Evolutionary conservation across 257 asterid species (phyloP), one percentile per base, ranked within the genome.

Genomic region (Rauvolfia tetraphylla): DNA sequence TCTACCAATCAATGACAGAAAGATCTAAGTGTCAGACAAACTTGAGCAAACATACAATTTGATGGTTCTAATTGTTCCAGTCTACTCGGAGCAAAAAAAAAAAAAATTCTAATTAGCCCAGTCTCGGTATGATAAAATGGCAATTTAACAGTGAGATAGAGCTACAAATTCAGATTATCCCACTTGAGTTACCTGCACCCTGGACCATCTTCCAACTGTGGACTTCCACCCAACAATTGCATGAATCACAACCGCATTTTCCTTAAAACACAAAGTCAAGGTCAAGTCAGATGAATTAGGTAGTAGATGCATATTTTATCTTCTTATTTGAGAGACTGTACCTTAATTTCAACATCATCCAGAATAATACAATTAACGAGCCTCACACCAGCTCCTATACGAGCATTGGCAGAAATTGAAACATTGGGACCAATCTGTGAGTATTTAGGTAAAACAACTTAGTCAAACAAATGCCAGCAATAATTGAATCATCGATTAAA

Each of bases 161-260:
- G 46, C 23, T 3, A 2, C 54, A 68, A 0, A 38, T 23, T 65
- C n/a, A 27, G 22, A 39, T 62, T 23, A 22, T 61, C 34, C 29
- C 36, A 39, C 36, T n/a, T 59, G 66, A 36, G 75, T 53, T 17
- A 90, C 98, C 96, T 90, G 97, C 70, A 92, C 94, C 7, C 97
- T 85, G 2, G 97, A 91, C 97, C 98, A 92, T 83, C 85, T 87
- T 68, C 98, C 98, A 10, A 91, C 79, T 66, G 88, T 88, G 39
- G 96, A 92, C 76, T 91, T 91, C 98, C 98, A 91, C 20, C 97
- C 97, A 23, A 92, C 83, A 68, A 92, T 89, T 48, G 97, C 86
- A 86, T 92, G 76, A 71, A 88, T 88, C 31, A 89, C 91, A 73
- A 91, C 88, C 73, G 96, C 97, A 81, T 92, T 92, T 83, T 92